A percentile compares a stretch with the other conserved stretches of the same genome.
Evolutionary conservation across 179 eudicot species (phyloP).

Genomic region (Monotropa hypopitys): DNA sequence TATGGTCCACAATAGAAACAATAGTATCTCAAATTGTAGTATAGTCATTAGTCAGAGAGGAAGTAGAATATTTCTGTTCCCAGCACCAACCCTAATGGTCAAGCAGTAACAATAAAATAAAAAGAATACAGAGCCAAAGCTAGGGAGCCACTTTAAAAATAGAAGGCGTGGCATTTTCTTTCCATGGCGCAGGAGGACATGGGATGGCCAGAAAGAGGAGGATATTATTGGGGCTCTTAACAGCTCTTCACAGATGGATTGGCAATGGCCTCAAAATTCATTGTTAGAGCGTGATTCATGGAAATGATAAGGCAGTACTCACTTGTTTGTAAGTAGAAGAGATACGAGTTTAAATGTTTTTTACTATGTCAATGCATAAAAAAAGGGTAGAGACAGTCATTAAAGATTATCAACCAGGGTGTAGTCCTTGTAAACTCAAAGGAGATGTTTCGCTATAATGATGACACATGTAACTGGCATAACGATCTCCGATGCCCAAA

Average conservation of each 20-base stretch:
- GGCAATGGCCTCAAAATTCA: background rate
- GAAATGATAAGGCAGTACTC: background rate
- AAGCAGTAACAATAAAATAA: background rate
- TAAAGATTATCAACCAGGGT: background rate
- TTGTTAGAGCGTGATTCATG: background rate
- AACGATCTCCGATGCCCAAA: background rate
- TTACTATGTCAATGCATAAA: background rate
- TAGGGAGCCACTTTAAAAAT: background rate
- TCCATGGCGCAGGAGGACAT: background rate
- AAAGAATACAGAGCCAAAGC: background rate
- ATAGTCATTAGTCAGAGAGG: conserved; percentile 1
- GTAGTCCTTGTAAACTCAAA: background rate
- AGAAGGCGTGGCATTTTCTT: background rate
- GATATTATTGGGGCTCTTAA: background rate
- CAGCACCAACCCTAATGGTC: background rate
- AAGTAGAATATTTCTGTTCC: background rate
- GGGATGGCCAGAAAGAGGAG: background rate
- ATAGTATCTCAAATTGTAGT: background rate
- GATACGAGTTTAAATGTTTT: background rate
- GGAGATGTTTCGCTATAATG: background rate
- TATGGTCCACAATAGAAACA: background rate
- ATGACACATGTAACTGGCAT: background rate
- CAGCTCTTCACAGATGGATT: background rate
- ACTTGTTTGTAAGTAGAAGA: background rate
- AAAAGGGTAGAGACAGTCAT: background rate